phyloP scores from a whole-genome alignment of 2,329 filamentous ascomycete species.

The Fusarium albosuccineum region DNA sequence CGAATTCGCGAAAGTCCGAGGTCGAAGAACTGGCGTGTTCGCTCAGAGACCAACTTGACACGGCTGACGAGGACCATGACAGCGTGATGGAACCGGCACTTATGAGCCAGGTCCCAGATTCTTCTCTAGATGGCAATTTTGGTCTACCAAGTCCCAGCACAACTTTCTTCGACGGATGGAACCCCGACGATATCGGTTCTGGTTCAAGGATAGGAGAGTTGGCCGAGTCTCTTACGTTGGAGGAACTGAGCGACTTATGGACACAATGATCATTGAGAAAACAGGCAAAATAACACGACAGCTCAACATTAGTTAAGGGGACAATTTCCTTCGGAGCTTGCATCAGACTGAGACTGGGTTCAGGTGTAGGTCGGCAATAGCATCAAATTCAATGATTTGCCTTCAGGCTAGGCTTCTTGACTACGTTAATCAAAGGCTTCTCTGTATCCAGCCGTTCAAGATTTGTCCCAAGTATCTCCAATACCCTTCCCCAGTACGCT shows the following conservation, averaged over 20 bases:
- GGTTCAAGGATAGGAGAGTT: conserved; percentile 8
- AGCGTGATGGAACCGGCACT: not conserved
- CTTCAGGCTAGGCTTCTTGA: not conserved
- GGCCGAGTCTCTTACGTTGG: conserved; percentile 11
- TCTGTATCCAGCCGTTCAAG: conserved; percentile 37
- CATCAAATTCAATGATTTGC: no score
- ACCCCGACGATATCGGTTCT: not conserved
- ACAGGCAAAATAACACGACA: not conserved
- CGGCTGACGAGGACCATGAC: not conserved
- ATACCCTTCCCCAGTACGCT: conserved; percentile 39
- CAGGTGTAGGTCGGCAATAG: no score
- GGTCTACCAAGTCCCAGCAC: conserved; percentile 10
- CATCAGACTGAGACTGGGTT: no score
- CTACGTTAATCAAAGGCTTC: not conserved
- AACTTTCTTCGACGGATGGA: conserved; percentile 9
- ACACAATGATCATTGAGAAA: not conserved
- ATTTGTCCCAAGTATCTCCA: conserved; percentile 46
- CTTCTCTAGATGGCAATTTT: conserved; percentile 3
- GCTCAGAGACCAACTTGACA: conserved; percentile 3
- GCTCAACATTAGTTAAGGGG: no score
- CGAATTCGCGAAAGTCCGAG: conserved; percentile 12
- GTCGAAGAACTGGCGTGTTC: conserved; percentile 16
- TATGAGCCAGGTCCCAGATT: not conserved
- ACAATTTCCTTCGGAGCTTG: no score
- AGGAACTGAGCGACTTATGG: conserved; percentile 9